Conservation (phyloP, 257 asterid genomes). For the Cynanchum wilfordii region DNA sequence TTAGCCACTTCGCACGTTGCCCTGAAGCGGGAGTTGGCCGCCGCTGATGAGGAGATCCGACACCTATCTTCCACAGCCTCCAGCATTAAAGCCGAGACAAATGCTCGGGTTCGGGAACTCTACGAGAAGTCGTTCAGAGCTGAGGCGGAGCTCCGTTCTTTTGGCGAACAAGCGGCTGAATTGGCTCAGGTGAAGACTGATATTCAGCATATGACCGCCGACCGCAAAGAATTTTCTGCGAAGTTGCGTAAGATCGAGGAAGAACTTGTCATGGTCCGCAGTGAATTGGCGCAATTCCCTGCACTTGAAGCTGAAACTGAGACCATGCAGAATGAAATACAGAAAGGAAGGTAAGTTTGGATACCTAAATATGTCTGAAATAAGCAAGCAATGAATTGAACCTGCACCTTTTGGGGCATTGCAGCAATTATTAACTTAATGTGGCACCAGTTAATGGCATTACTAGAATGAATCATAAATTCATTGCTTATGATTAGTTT, state of each 20-base stretch:
- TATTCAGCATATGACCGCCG: constrained; percentile 38
- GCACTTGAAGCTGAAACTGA: constrained; percentile 49
- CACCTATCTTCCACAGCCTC: constrained; percentile 51
- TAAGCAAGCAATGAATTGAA: background rate
- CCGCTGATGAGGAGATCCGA: constrained; percentile 60
- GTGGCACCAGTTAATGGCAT: background rate
- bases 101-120: constrained; percentile 64
- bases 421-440: background rate
- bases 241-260: constrained; percentile 43
- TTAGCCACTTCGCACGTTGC: constrained; percentile 64
- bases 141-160: constrained; percentile 60
- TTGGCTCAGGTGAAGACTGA: constrained; percentile 48
- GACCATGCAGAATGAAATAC: constrained; percentile 44
- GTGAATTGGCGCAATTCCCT: constrained; percentile 39
- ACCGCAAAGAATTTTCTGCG: constrained; percentile 39
- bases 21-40: constrained; percentile 53
- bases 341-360: constrained; percentile 66
- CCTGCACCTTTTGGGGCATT: background rate
- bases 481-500: background rate
- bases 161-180: constrained; percentile 33
- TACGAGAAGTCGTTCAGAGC: constrained; percentile 46
- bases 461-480: background rate
- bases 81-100: constrained; percentile 59
- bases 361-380: background rate
- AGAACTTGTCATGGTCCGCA: constrained; percentile 30